Conservation (phyloP, 2,329 filamentous ascomycete species). For the Microdochium bolleyi region DNA sequence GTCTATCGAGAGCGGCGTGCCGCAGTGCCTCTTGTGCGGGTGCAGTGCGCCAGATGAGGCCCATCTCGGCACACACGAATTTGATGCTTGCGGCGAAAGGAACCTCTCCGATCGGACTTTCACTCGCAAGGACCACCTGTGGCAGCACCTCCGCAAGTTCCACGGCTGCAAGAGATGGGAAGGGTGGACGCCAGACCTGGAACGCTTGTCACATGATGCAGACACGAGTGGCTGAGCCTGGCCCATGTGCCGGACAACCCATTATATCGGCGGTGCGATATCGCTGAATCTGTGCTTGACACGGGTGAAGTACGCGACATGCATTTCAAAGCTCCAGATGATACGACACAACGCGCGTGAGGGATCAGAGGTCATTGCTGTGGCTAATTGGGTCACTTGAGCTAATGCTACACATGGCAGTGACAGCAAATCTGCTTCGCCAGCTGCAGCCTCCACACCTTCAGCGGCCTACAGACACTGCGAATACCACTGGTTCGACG, state of each 20-base stretch:
- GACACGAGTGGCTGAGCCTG: neutral
- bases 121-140: conserved; percentile 31
- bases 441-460: neutral
- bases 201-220: neutral
- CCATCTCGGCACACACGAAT: conserved; percentile 30
- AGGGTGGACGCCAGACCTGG: conserved; percentile 37
- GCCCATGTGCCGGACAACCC: too few relatives aligned
- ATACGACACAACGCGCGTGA: too few relatives aligned
- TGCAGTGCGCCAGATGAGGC: conserved; percentile 20
- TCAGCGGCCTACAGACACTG: neutral
- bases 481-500: neutral
- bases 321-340: too few relatives aligned
- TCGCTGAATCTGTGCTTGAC: too few relatives aligned
- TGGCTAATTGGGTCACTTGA: too few relatives aligned
- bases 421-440: too few relatives aligned
- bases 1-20: conserved; percentile 34
- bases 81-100: conserved; percentile 42
- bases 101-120: conserved; percentile 28
- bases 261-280: too few relatives aligned
- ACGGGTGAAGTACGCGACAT: too few relatives aligned
- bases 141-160: conserved; percentile 24
- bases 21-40: conserved; percentile 31
- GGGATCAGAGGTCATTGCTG: too few relatives aligned
- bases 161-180: conserved; percentile 35
- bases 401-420: too few relatives aligned